Evolutionary conservation across 2,329 filamentous ascomycete genomes (phyloP).

Genomic region (Beauveria brongniartii): DNA sequence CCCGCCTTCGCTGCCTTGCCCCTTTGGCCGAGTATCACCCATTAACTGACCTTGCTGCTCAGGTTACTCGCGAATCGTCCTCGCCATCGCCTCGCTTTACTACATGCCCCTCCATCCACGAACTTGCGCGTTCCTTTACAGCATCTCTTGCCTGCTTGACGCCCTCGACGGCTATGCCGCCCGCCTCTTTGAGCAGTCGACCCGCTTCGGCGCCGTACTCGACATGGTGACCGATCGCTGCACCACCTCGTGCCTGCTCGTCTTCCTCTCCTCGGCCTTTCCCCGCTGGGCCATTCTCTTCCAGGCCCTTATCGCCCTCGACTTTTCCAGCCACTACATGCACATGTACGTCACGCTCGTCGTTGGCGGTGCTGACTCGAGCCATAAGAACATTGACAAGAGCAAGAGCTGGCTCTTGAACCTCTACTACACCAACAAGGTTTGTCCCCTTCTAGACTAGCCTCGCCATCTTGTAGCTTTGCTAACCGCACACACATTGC

Average conservation of each 20-base stretch:
- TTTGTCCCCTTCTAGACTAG: conserved; percentile 35
- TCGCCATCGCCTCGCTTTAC: conserved; percentile 86
- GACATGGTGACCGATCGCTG: conserved; percentile 99
- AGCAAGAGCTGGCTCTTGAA: conserved; percentile 84
- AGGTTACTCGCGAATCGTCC: conserved; percentile 68
- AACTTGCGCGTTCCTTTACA: conserved; percentile 87
- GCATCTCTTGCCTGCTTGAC: conserved; percentile 88
- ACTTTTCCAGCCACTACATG: conserved; percentile 95
- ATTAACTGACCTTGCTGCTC: background rate
- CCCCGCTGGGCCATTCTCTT: conserved; percentile 91
- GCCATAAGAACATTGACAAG: conserved; percentile 92
- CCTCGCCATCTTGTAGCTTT: background rate
- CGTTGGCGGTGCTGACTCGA: conserved; percentile 70
- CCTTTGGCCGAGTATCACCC: too few species aligned
- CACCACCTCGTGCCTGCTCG: conserved; percentile 88
- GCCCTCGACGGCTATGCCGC: conserved; percentile 94
- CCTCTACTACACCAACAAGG: conserved; percentile 96
- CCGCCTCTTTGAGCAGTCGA: conserved; percentile 71
- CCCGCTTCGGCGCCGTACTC: conserved; percentile 89
- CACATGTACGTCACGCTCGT: conserved; percentile 96
- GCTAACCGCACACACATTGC: background rate
- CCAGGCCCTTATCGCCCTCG: conserved; percentile 84
- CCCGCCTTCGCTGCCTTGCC: background rate
- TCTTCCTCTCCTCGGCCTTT: conserved; percentile 91
- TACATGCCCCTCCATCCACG: conserved; percentile 99